A percentile compares a stretch with the other conserved stretches of the same genome.
These are phyloP conservation scores for Taphrina pruni DNA, from an alignment of 1,139 yeast species.

Conservation along the genomic window DNA sequence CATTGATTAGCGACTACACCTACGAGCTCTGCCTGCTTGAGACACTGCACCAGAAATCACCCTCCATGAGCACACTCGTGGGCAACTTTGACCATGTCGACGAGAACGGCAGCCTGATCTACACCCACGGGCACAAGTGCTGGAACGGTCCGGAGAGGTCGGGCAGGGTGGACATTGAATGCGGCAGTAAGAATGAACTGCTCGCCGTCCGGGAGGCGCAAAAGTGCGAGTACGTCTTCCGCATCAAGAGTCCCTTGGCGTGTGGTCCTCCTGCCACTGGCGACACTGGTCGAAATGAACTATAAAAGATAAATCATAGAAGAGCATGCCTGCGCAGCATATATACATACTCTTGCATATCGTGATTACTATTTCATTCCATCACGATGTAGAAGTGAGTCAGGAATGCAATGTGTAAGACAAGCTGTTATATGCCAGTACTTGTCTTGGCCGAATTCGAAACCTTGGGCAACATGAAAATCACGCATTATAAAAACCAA, in stretches of 20 bases:
- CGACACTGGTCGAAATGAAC: conserved; percentile 37
- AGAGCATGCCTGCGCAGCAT: neutral
- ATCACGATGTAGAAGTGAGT: too few species aligned
- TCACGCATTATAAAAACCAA: too few species aligned
- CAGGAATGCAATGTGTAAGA: too few species aligned
- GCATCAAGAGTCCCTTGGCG: conserved; percentile 70
- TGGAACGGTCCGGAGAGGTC: conserved; percentile 94
- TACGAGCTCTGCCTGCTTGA: conserved; percentile 69
- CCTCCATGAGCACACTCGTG: conserved; percentile 45
- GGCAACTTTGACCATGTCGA: conserved; percentile 46
- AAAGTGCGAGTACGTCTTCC: conserved; percentile 77
- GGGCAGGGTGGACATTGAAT: conserved; percentile 66
- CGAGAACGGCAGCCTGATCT: conserved; percentile 56
- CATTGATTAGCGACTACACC: conserved; percentile 68
- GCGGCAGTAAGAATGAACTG: conserved; percentile 67
- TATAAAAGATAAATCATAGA: conserved; percentile 21
- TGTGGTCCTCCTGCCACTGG: conserved; percentile 54
- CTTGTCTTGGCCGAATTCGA: too few species aligned
- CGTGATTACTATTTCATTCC: neutral
- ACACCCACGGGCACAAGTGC: conserved; percentile 74
- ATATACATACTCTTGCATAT: neutral
- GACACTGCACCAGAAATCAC: conserved; percentile 62
- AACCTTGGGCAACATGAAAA: too few species aligned
- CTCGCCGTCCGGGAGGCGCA: conserved; percentile 82
- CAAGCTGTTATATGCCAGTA: too few species aligned